phyloP scores from a whole-genome alignment of 2,329 filamentous ascomycete genomes.

The Huntiella omanensis region DNA sequence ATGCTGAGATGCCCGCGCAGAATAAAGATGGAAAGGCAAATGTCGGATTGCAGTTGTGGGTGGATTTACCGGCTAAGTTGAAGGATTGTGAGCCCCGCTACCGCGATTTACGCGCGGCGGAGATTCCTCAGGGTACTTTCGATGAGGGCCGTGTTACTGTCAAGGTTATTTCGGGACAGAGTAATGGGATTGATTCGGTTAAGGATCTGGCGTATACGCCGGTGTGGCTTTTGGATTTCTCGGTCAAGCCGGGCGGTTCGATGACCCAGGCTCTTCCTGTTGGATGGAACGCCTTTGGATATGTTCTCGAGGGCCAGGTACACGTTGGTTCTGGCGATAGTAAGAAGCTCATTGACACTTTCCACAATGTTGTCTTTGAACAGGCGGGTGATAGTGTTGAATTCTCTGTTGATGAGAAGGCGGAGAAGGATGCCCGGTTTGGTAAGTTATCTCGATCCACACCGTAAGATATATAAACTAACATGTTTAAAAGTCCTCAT shows the following conservation, averaged over 20 bases:
- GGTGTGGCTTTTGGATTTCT: conserved; percentile 85
- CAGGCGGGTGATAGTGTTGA: conserved; percentile 58
- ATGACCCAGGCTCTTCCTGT: conserved; percentile 57
- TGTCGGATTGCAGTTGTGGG: conserved; percentile 86
- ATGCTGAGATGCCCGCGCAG: conserved; percentile 82
- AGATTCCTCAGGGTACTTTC: conserved; percentile 58
- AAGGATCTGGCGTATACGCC: conserved; percentile 89
- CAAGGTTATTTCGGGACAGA: conserved; percentile 80
- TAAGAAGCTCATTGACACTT: conserved; percentile 41
- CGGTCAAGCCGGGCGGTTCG: conserved; percentile 58
- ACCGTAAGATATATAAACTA: not conserved
- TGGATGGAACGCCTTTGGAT: conserved; percentile 82
- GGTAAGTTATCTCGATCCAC: conserved; percentile 13
- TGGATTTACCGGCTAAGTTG: conserved; percentile 64
- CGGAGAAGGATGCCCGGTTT: conserved; percentile 37
- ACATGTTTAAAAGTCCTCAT: conserved; percentile 36
- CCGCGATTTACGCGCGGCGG: conserved; percentile 57
- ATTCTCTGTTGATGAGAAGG: conserved; percentile 47
- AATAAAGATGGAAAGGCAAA: conserved; percentile 59
- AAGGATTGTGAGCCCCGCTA: conserved; percentile 87
- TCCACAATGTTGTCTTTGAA: conserved; percentile 80
- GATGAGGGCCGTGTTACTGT: conserved; percentile 59
- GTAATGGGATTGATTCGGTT: conserved; percentile 67
- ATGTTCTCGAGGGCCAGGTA: conserved; percentile 58
- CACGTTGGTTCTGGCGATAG: conserved; percentile 37